phyloP scores from a whole-genome alignment of 2,329 filamentous ascomycete species.

The Colletotrichum falcatum region DNA sequence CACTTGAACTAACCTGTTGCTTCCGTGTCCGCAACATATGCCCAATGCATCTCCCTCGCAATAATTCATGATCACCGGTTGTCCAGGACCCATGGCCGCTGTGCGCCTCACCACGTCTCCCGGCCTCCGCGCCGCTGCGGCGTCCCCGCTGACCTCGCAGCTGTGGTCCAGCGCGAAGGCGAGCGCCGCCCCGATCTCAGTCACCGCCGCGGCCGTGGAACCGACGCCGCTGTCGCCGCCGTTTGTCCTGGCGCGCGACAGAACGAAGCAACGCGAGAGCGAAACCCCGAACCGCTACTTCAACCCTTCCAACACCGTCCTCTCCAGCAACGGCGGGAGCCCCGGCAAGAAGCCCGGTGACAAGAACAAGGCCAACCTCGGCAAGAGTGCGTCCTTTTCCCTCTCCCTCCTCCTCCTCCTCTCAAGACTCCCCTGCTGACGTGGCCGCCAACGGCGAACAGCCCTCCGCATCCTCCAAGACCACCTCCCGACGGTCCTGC shows the following conservation, averaged over 20 bases:
- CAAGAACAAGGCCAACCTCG: slow-evolving; percentile 72
- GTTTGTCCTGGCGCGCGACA: slow-evolving; percentile 17
- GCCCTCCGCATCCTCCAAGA: slow-evolving; percentile 75
- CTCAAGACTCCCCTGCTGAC: slow-evolving; percentile 8
- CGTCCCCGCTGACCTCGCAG: slow-evolving; percentile 29
- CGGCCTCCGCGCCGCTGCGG: slow-evolving; percentile 25
- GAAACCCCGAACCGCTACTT: slow-evolving; percentile 39
- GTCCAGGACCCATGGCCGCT: slow-evolving; percentile 31
- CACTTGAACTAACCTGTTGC: not conserved
- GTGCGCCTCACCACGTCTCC: slow-evolving; percentile 29
- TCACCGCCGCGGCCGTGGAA: not conserved
- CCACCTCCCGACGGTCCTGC: slow-evolving; percentile 74
- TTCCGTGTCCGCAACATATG: not conserved
- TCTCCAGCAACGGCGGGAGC: slow-evolving; percentile 19
- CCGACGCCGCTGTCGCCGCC: not conserved
- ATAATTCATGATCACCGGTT: slow-evolving; percentile 19
- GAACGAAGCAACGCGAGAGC: slow-evolving; percentile 8
- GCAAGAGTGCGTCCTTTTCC: slow-evolving; percentile 63
- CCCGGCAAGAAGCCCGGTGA: slow-evolving; percentile 56
- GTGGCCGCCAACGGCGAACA: slow-evolving; percentile 46
- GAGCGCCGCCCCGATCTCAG: not conserved
- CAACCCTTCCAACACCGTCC: slow-evolving; percentile 31
- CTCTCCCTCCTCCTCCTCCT: not conserved
- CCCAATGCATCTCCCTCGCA: slow-evolving; percentile 9
- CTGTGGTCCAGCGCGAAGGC: slow-evolving; percentile 23